These are phyloP conservation scores for Hymenoscyphus linearis DNA, from an alignment of 2,329 filamentous ascomycete species.

Conservation along the genomic window DNA sequence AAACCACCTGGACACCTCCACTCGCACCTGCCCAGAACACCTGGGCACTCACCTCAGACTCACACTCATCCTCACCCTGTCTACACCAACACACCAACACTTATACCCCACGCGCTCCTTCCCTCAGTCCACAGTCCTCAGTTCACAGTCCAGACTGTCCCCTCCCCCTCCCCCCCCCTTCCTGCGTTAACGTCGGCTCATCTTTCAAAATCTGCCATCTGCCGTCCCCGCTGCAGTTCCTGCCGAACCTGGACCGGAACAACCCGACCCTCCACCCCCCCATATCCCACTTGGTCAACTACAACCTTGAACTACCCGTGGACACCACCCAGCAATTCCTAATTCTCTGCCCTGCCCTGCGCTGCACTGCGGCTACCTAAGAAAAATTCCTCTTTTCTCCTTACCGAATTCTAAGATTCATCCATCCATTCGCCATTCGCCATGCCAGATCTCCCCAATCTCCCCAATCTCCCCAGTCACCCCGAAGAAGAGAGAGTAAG, in stretches of 20 bases:
- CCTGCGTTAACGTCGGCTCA: too few species aligned
- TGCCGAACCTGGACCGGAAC: background rate
- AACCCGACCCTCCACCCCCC: background rate
- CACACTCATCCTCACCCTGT: background rate
- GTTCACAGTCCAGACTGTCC: too few species aligned
- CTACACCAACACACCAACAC: background rate
- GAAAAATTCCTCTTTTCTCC: background rate
- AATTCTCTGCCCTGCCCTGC: background rate
- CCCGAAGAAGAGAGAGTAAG: conserved; percentile 18
- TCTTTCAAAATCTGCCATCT: too few species aligned
- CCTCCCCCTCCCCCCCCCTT: background rate
- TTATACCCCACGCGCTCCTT: background rate
- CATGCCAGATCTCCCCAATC: conserved; percentile 17
- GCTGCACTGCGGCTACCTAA: background rate
- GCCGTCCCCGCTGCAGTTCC: background rate
- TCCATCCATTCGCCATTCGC: background rate
- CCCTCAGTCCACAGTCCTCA: background rate
- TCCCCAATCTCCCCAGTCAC: too few species aligned
- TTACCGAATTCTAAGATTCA: background rate
- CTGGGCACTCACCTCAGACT: too few species aligned
- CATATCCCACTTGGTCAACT: background rate
- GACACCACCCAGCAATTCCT: background rate
- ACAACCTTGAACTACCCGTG: background rate
- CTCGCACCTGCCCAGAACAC: too few species aligned
- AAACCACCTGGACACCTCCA: too few species aligned